Evolutionary conservation across 2,329 filamentous ascomycete genomes (phyloP).

Genomic region (Diplodia mutila): DNA sequence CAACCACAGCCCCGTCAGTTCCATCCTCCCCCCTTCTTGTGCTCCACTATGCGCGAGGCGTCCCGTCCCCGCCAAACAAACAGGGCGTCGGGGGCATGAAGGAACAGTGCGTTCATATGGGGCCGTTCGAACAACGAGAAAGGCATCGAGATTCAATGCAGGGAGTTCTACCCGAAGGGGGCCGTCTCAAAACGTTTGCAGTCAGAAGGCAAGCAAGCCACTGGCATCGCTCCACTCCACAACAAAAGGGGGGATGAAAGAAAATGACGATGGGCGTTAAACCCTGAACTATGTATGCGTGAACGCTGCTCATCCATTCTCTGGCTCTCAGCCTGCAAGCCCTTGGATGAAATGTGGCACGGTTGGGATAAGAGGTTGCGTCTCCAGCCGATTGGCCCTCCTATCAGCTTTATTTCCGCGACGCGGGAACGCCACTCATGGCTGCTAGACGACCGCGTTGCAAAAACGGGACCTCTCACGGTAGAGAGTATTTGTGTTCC

Average conservation of each 20-base stretch:
- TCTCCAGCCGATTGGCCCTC: too few relatives aligned
- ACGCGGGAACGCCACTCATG: too few relatives aligned
- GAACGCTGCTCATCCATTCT: too few relatives aligned
- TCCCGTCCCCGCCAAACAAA: not conserved
- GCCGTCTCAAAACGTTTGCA: not conserved
- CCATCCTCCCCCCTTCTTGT: too few relatives aligned
- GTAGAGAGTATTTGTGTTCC: too few relatives aligned
- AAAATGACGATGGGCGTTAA: not conserved
- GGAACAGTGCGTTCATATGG: not conserved
- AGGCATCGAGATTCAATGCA: not conserved
- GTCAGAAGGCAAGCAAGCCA: constrained; percentile 4
- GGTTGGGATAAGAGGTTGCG: too few relatives aligned
- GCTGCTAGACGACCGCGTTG: too few relatives aligned
- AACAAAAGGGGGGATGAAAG: not conserved
- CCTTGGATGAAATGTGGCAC: too few relatives aligned
- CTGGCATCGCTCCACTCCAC: not conserved
- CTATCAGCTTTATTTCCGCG: too few relatives aligned
- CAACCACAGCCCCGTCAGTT: not conserved
- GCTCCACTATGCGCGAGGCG: constrained; percentile 4
- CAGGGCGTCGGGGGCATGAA: not conserved
- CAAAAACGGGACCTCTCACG: too few relatives aligned
- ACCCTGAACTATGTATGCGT: not conserved
- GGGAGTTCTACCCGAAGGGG: not conserved
- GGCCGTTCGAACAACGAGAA: not conserved
- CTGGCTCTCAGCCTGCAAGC: too few relatives aligned